Evolutionary conservation across 345 rosid species (phyloP), one percentile per base, ranked within the genome.

Genomic region (Noccaea bulbosa): DNA sequence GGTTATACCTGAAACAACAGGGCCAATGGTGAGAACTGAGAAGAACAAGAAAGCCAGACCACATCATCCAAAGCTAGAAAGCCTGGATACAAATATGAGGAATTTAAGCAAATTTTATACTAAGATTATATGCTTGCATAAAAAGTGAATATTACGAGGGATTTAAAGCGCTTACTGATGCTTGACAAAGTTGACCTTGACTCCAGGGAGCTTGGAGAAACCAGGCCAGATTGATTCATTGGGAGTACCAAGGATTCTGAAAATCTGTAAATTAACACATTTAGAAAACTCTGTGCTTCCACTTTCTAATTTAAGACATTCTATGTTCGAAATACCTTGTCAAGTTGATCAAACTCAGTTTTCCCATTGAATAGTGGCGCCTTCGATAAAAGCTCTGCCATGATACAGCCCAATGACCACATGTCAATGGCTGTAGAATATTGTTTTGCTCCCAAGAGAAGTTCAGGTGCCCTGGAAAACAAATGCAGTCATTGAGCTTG

Each of bases 331-430:
- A 38, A 46, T 72, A 88, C 99, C 99, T 94, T 94, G 86, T 94
- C 98, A 65, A 94, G 97, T 78, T 94, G 99, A 80, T 94, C 99
- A 62, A 89, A 77, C 80, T 94, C 99, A 59, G 90, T 85, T 83
- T 88, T 94, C 63, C 99, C 99, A 81, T 89, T 92, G 75, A 94
- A 94, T 52, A 94, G 78, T 17, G 99, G 91, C 63, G 85, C 89
- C 77, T 91, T 94, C 0, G 96, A 87, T 47, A 94, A 81, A 41
- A 94, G 68, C 67, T 94, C 99, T 54, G 98, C 97, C 99, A 94
- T 94, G 46, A 94, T 92, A 77, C 99, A 94, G 49, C 99, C 99
- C 59, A 94, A 76, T 20, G 99, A 94, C 99, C 99, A 94, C 99
- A 94, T 92, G 83, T 94, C 99, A 82, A 95, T 88, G 39, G 99